Evolutionary conservation across 805 yeast species (phyloP).

Genomic region (Zygoascus ofunaensis): DNA sequence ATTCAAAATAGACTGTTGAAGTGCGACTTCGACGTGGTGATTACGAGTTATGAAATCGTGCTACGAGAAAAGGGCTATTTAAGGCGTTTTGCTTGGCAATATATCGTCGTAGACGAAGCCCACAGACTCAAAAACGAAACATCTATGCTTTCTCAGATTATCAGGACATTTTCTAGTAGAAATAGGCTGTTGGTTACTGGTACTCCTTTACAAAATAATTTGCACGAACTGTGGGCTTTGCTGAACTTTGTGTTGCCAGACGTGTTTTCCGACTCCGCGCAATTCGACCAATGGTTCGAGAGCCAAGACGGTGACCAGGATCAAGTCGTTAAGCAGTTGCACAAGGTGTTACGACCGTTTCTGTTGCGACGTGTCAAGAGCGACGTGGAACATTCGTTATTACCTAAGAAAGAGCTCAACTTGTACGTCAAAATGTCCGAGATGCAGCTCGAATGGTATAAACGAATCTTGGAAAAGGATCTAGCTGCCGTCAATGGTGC

Average conservation of each 20-base stretch:
- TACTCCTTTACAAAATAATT: conserved; percentile 88
- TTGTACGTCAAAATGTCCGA: conserved; percentile 90
- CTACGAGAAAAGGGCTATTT: conserved; percentile 76
- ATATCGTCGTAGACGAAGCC: conserved; percentile 90
- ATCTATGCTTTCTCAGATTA: conserved; percentile 83
- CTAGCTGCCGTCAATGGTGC: conserved; percentile 95
- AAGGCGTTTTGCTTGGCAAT: conserved; percentile 85
- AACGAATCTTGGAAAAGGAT: conserved; percentile 78
- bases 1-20: conserved; percentile 51
- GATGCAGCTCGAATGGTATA: conserved; percentile 92
- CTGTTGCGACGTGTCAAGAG: conserved; percentile 80
- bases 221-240: conserved; percentile 95
- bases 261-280: conserved; percentile 83
- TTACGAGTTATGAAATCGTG: conserved; percentile 90
- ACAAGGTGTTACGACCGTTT: conserved; percentile 81
- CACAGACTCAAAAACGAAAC: conserved; percentile 95
- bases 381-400: conserved; percentile 83
- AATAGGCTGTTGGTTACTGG: conserved; percentile 87
- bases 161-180: conserved; percentile 75
- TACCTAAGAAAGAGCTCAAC: conserved; percentile 86
- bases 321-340: conserved; percentile 76
- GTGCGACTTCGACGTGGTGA: conserved; percentile 79
- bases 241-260: conserved; percentile 86
- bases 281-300: conserved; percentile 90
- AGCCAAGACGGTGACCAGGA: conserved; percentile 52